Conservation (phyloP, 2,329 filamentous ascomycete species). For the Apiospora rasikravindrae region DNA sequence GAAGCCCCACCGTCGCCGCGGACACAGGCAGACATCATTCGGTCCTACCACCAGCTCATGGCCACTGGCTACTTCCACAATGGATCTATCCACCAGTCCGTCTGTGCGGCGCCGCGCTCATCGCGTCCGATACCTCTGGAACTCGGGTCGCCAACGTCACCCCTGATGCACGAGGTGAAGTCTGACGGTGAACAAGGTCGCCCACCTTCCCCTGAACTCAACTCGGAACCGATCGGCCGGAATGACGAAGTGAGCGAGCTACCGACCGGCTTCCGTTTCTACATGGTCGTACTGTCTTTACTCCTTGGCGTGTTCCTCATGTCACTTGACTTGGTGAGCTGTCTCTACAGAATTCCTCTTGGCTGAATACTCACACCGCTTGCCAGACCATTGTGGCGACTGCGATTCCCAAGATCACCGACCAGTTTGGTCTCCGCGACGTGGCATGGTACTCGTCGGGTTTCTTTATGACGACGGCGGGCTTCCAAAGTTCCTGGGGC, state of each 20-base stretch:
- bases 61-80: conserved; percentile 6
- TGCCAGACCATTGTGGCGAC: conserved; percentile 42
- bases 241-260: conserved; percentile 34
- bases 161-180: neutral
- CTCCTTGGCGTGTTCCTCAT: conserved; percentile 62
- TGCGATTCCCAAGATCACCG: conserved; percentile 40
- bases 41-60: conserved; percentile 8
- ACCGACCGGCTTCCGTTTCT: conserved; percentile 41
- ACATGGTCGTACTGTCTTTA: conserved; percentile 54
- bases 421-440: conserved; percentile 42
- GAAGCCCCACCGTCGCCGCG: neutral
- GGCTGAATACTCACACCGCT: neutral
- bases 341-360: neutral
- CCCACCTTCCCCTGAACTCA: too few species aligned
- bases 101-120: neutral
- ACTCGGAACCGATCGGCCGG: neutral
- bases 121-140: neutral
- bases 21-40: neutral
- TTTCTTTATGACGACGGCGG: conserved; percentile 40
- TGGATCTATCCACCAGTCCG: conserved; percentile 1
- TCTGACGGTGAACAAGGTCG: neutral
- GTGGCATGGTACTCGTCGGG: conserved; percentile 49
- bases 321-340: conserved; percentile 46
- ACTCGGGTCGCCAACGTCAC: neutral
- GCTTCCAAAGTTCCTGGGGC: conserved; percentile 37